Base-by-base conservation (phyloP, 495 filamentous ascomycete species). In the Filosporella fistucella region DNA sequence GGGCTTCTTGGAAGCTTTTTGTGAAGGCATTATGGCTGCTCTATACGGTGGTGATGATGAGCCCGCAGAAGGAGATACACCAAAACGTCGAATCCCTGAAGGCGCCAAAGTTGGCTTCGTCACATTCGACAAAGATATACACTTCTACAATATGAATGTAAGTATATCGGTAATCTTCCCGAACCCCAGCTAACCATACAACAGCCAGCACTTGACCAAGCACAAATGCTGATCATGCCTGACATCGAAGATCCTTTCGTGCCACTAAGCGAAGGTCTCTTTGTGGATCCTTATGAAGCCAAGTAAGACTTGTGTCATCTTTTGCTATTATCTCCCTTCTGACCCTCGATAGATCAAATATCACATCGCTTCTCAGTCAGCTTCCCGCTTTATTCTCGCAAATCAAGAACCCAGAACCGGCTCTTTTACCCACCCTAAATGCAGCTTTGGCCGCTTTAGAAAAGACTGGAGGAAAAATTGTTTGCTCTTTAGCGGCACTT, bases 151-250 rank as follows among this genome's bases (percentile, higher is more conserved):
- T 59, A 81, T 94, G 56, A 88, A 82, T 59, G 80, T 88, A 72
- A 62, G 83, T 74, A 32, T 16, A n/a, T 38, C n/a, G 18, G 11
- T 12, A 22, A 5, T 41, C 0, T 11, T 13, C 17, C 30, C 22
- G 11, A 0, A 23, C 51, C 4, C 14, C 23, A 17, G 17, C 29
- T 36, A 22, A 53, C 35, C 53, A 28, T 34, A 26, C 13, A 2
- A 11, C 29, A 89, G 85, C 68, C 88, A 16, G 69, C 79, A 23
- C 68, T 96, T 22, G 87, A 95, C 39, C 81, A 89, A 68, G 88
- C 93, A 4, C 93, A 99, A 59, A 96, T 97, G 91, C 81, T 97
- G 72, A 90, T 97, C 14, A 95, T 97, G 89, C 87, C 93, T 9
- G 93, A 99, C 61, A 78, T 99, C 45, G 89, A 99, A 54, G 93